Percentiles rank a stretch among this genome's conserved stretches.
phyloP scores from a whole-genome alignment of 257 asterid genomes.

The Nicotiana attenuata region DNA sequence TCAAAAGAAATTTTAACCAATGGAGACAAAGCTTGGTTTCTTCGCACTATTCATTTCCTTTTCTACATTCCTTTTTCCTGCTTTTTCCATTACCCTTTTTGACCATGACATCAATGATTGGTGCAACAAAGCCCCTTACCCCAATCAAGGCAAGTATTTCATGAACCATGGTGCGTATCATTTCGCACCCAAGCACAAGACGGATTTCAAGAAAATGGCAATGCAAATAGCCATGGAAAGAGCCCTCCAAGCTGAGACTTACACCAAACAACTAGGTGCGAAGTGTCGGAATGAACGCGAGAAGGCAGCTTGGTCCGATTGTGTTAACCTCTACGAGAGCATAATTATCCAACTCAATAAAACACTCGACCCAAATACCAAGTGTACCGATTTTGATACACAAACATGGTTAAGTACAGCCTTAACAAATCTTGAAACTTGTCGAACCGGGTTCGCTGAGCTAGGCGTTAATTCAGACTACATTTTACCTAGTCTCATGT shows the following conservation, averaged over 20 bases:
- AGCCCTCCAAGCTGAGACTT: slow-evolving; percentile 33
- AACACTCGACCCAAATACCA: slow-evolving; percentile 35
- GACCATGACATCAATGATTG: slow-evolving; percentile 27
- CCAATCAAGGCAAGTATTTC: slow-evolving; percentile 60
- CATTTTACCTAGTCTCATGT: slow-evolving; percentile 37
- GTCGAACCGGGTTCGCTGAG: slow-evolving; percentile 56
- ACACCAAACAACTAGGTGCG: slow-evolving; percentile 35
- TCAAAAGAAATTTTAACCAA: background rate
- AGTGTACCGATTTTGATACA: slow-evolving; percentile 46
- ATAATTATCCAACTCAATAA: slow-evolving; percentile 52
- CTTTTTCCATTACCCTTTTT: slow-evolving; percentile 13
- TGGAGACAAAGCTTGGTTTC: slow-evolving; percentile 21
- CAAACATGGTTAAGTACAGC: slow-evolving; percentile 86
- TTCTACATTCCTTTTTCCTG: slow-evolving; percentile 14
- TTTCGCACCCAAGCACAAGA: slow-evolving; percentile 24
- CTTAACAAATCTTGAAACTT: slow-evolving; percentile 63
- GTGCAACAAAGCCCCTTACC: slow-evolving; percentile 75
- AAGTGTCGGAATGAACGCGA: slow-evolving; percentile 45
- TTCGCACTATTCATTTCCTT: slow-evolving; percentile 19
- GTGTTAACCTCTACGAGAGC: slow-evolving; percentile 43
- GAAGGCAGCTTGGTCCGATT: slow-evolving; percentile 70
- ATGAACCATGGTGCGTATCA: slow-evolving; percentile 19
- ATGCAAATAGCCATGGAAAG: slow-evolving; percentile 42
- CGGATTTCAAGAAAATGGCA: slow-evolving; percentile 46
- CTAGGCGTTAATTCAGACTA: slow-evolving; percentile 37